These are phyloP conservation scores for Platanus orientalis DNA, from an alignment of 164 flowering plant genomes.

Conservation along the genomic window DNA sequence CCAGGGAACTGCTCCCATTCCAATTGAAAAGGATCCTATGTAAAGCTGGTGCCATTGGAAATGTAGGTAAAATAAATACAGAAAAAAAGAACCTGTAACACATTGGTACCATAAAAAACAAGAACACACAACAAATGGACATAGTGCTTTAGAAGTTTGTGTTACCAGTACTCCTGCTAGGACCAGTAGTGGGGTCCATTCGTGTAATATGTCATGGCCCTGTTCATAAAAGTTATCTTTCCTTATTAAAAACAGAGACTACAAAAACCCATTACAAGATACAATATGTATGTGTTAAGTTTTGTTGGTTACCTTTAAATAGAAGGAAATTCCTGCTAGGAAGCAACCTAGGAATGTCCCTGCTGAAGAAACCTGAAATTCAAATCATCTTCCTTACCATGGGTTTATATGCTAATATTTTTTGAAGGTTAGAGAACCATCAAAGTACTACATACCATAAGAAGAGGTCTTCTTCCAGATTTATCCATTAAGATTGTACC, in stretches of 20 bases:
- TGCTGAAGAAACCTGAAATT: slow-evolving; percentile 38
- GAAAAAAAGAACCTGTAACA: neutral
- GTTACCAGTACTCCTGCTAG: slow-evolving; percentile 53
- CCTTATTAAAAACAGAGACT: neutral
- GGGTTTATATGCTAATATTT: neutral
- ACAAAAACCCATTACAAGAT: neutral
- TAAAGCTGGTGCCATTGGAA: slow-evolving; percentile 24
- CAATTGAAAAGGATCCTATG: slow-evolving; percentile 42
- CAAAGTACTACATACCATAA: slow-evolving; percentile 31
- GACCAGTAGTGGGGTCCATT: slow-evolving; percentile 35
- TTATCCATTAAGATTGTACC: slow-evolving; percentile 51
- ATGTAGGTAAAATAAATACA: neutral
- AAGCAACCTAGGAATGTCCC: slow-evolving; percentile 54
- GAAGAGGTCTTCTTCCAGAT: slow-evolving; percentile 54
- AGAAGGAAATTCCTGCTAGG: slow-evolving; percentile 45
- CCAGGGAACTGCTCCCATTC: slow-evolving; percentile 76
- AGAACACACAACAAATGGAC: neutral
- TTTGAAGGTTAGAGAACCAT: neutral
- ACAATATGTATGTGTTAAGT: neutral
- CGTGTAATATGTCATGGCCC: slow-evolving; percentile 30
- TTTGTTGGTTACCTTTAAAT: slow-evolving; percentile 37
- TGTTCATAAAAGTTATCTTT: slow-evolving; percentile 11
- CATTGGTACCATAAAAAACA: neutral
- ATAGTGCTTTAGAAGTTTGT: neutral
- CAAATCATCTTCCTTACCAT: neutral